Evolutionary conservation across 1,284 basidiomycete genomes (phyloP).

Genomic region (Gomphus sp.): DNA sequence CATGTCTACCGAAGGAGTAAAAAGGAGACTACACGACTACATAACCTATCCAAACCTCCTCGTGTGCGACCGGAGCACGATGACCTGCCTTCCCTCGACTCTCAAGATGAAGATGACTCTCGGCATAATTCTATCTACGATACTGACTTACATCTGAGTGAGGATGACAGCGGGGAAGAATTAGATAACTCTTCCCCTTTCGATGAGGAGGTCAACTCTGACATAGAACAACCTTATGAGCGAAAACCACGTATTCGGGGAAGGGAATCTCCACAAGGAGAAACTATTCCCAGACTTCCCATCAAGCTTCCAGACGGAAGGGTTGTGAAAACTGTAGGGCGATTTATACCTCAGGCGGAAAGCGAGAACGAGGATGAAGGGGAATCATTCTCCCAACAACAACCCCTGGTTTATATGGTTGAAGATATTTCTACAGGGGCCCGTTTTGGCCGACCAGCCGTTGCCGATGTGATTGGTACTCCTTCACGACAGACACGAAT

Average conservation of each 20-base stretch:
- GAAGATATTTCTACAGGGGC: slow-evolving; percentile 72
- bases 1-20: slow-evolving; percentile 46
- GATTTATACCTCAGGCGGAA: slow-evolving; percentile 23
- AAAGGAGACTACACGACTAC: slow-evolving; percentile 59
- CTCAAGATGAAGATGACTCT: slow-evolving; percentile 45
- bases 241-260: slow-evolving; percentile 38
- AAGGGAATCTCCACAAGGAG: slow-evolving; percentile 34
- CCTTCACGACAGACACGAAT: slow-evolving; percentile 63
- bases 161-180: slow-evolving; percentile 3
- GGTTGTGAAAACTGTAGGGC: slow-evolving; percentile 46
- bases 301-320: slow-evolving; percentile 79
- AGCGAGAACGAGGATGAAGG: slow-evolving; percentile 25
- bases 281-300: slow-evolving; percentile 63
- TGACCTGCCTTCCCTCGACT: slow-evolving; percentile 57
- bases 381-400: not conserved
- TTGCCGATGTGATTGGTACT: slow-evolving; percentile 64
- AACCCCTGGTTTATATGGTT: slow-evolving; percentile 19
- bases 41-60: slow-evolving; percentile 50
- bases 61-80: slow-evolving; percentile 35
- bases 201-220: slow-evolving; percentile 20
- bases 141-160: not conserved
- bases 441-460: slow-evolving; percentile 73
- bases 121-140: slow-evolving; percentile 35
- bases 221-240: slow-evolving; percentile 69
- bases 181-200: slow-evolving; percentile 13